These are phyloP conservation scores for Apiospora koreana DNA, from an alignment of 2,329 filamentous ascomycete species.

Conservation along the genomic window DNA sequence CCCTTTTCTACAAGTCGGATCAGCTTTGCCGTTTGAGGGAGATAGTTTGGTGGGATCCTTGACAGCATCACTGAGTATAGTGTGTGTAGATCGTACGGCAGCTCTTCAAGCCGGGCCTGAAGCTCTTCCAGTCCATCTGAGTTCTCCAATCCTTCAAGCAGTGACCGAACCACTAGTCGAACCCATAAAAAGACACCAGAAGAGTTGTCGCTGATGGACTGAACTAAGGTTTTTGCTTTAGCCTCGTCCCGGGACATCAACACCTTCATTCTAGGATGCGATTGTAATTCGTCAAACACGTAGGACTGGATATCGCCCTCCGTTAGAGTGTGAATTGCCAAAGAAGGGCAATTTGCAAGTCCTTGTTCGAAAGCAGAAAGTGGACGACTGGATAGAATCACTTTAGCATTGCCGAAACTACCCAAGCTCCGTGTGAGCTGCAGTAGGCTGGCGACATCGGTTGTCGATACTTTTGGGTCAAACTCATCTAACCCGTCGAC, in stretches of 20 bases:
- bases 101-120: slow-evolving; percentile 16
- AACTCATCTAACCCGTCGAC: slow-evolving; percentile 28
- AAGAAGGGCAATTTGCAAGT: slow-evolving; percentile 14
- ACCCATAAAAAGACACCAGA: slow-evolving; percentile 26
- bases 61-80: slow-evolving; percentile 21
- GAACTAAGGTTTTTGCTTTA: slow-evolving; percentile 9
- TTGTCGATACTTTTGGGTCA: slow-evolving; percentile 21
- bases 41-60: slow-evolving; percentile 16
- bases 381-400: slow-evolving; percentile 23
- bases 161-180: slow-evolving; percentile 20
- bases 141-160: slow-evolving; percentile 21
- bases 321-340: slow-evolving; percentile 23
- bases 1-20: neutral
- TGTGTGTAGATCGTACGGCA: slow-evolving; percentile 22
- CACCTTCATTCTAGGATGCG: slow-evolving; percentile 17
- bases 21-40: neutral
- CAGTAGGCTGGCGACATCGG: slow-evolving; percentile 19
- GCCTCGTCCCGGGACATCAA: slow-evolving; percentile 13
- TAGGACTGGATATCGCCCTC: slow-evolving; percentile 21
- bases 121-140: slow-evolving; percentile 21
- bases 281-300: slow-evolving; percentile 16
- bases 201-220: slow-evolving; percentile 19
- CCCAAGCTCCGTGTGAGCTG: slow-evolving; percentile 15
- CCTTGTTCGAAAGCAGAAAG: slow-evolving; percentile 20
- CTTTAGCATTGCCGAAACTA: slow-evolving; percentile 20